Conservation (phyloP, 2,329 filamentous ascomycete genomes). For the Scleromitrula shiraiana region DNA sequence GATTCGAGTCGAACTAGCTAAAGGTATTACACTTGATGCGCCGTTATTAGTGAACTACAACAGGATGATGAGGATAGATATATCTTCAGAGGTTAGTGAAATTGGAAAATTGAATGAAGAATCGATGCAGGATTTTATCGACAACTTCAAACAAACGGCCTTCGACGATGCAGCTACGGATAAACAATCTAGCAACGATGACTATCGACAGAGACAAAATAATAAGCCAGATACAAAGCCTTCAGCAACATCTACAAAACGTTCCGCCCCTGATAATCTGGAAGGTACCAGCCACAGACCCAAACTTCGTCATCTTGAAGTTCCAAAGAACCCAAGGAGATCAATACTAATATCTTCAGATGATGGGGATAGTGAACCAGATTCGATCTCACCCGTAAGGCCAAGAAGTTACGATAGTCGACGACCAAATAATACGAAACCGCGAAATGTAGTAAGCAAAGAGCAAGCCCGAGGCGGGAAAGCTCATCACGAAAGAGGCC, state of each 20-base stretch:
- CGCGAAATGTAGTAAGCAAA: not conserved
- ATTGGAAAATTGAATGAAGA: not conserved
- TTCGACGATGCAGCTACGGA: not conserved
- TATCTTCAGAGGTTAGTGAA: not conserved
- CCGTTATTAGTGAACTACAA: slow-evolving; percentile 1
- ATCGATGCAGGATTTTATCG: not conserved
- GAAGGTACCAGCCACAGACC: not conserved
- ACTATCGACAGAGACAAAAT: not conserved
- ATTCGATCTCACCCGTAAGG: not conserved
- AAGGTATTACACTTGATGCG: not conserved
- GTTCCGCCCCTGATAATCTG: not conserved
- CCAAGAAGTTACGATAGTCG: not conserved
- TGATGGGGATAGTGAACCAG: not conserved
- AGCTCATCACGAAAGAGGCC: not conserved
- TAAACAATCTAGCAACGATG: not conserved
- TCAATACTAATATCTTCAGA: not conserved
- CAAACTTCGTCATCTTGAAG: not conserved
- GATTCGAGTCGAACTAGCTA: not conserved
- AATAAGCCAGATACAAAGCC: not conserved
- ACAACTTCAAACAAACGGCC: not conserved
- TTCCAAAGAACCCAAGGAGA: not conserved
- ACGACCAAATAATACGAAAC: not conserved
- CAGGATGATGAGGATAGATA: not conserved
- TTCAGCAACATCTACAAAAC: not conserved
- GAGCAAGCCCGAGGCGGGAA: not conserved